phyloP scores from a whole-genome alignment of 208 protist genomes.

The Trypanosoma cruzi region DNA sequence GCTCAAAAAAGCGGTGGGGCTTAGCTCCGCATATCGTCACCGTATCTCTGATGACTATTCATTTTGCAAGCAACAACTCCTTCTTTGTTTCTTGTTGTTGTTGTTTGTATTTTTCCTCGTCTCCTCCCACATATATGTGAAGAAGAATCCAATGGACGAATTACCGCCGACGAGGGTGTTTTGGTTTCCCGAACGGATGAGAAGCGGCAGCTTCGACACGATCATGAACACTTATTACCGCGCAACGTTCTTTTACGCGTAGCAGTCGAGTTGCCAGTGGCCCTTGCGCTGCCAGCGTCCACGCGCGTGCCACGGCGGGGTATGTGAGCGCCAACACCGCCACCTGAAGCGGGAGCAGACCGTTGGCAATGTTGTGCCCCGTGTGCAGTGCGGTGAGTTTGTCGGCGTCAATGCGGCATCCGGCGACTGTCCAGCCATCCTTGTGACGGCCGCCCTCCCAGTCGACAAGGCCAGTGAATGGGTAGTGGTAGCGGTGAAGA shows the following conservation, averaged over 20 bases:
- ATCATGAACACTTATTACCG: not conserved
- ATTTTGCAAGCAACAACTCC: too few species aligned
- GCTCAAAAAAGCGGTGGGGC: too few species aligned
- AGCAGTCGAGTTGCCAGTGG: not conserved
- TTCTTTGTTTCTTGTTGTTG: not conserved
- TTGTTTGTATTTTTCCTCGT: not conserved
- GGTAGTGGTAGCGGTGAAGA: slow-evolving; percentile 45
- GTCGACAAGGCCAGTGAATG: slow-evolving; percentile 52
- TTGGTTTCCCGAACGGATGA: slow-evolving; percentile 30
- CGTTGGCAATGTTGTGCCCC: slow-evolving; percentile 68
- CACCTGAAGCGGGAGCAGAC: slow-evolving; percentile 63
- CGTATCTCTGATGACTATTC: too few species aligned
- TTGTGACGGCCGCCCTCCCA: slow-evolving; percentile 48
- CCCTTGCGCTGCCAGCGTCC: not conserved
- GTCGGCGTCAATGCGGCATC: slow-evolving; percentile 43
- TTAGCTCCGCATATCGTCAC: too few species aligned
- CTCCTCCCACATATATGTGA: not conserved
- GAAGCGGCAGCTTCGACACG: not conserved
- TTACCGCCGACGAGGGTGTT: slow-evolving; percentile 3
- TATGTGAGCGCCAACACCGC: slow-evolving; percentile 51
- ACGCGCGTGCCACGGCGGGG: slow-evolving; percentile 27
- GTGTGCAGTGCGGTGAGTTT: slow-evolving; percentile 66
- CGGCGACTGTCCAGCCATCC: slow-evolving; percentile 40
- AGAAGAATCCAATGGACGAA: not conserved
- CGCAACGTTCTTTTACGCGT: not conserved